Evolutionary conservation across 2,329 filamentous ascomycete genomes (phyloP), one percentile per base, ranked within the genome.

Genomic region (Xenoacremonium recifei): DNA sequence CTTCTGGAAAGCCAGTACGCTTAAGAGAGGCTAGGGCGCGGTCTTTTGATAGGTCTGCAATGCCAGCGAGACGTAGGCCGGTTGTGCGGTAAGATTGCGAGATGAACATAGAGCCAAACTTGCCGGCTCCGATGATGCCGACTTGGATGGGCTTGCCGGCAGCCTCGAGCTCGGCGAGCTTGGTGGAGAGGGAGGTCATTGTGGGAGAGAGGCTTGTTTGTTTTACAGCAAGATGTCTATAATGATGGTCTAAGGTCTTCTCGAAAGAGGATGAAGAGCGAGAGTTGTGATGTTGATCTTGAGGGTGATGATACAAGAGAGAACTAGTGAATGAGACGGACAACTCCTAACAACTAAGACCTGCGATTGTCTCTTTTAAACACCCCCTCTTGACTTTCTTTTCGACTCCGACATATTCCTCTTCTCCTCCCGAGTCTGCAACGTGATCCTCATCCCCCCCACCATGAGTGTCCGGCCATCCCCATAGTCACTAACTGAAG

Each of bases 21-120:
- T 67, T 60, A 15, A 73, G 54, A 4, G 70, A 60, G 11, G 62
- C 63, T 1, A 67, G 50, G 1, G 69, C 68, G 15, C 68, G 64
- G 20, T 70, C 64, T 25, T 56, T 51, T 4, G 67, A 67, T 5
- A 73, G 59, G 42, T 73, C 70, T 27, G 68, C 67, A 29, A 73
- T 71, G 15, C 59, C 67, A 4, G 68, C 70, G 11, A 73, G 48
- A 20, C 66, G 61, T 42, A 73, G 60, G 11, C 70, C 70, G 11
- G 62, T 54, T 3, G 67, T 70, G 13, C 66, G 62, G 49, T 71
- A 63, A 3, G 63, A 65, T 55, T 73, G 70, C 5, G 69, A 69
- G 37, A 72, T 68, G 58, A 68, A 72, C 70, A 71, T 72, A 12
- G 66, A 70, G 3, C 69, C 69, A 40, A 72, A 72, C 45, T 72